A percentile compares a stretch with the other conserved stretches of the same genome.
These are phyloP conservation scores for Melianthus villosus DNA, from an alignment of 441 rosid species.

Conservation along the genomic window DNA sequence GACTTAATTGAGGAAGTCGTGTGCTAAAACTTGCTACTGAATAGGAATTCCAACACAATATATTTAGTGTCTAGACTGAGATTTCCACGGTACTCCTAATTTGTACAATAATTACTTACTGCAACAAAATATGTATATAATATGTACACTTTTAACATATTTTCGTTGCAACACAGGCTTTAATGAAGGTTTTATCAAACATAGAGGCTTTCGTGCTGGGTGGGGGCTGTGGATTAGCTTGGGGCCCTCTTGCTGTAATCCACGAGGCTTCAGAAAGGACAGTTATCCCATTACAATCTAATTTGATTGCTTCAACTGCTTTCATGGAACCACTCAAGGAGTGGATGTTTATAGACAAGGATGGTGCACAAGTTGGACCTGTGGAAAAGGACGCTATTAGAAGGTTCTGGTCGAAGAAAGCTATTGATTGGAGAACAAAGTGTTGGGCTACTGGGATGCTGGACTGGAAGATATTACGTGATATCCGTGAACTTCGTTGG, in stretches of 20 bases:
- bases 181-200: conserved; percentile 82
- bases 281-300: conserved; percentile 89
- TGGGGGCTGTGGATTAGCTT: conserved; percentile 95
- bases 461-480: conserved; percentile 93
- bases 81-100: conserved; percentile 4
- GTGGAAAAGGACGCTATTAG: conserved; percentile 91
- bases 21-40: no score
- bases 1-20: no score
- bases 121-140: background rate
- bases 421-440: conserved; percentile 78
- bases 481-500: conserved; percentile 99
- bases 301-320: conserved; percentile 93
- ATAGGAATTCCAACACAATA: no score
- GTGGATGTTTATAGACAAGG: conserved; percentile 79
- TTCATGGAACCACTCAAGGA: conserved; percentile 99
- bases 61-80: background rate
- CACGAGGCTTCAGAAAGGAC: conserved; percentile 98
- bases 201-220: conserved; percentile 91
- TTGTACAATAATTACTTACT: background rate
- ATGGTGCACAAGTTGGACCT: conserved; percentile 80
- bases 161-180: conserved; percentile 37
- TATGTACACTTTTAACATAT: conserved; percentile 6
- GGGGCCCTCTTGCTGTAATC: conserved; percentile 81
- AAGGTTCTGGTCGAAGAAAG: conserved; percentile 91
- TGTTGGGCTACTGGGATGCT: conserved; percentile 94